Evolutionary conservation across 305 asterid species (phyloP).

Genomic region (Fraxinus latifolia): DNA sequence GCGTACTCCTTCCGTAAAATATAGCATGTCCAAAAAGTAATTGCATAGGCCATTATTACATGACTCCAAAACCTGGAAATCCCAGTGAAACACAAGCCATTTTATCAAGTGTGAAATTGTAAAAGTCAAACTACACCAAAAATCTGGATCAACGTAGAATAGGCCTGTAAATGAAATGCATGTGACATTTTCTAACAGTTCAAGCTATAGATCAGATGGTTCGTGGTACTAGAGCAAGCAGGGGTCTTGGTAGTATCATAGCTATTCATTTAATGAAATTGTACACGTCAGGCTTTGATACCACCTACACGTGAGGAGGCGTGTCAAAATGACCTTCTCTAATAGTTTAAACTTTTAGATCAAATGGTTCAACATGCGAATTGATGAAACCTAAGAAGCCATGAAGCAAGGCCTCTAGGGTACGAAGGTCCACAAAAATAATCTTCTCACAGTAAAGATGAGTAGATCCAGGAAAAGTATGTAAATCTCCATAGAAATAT

Average conservation of each 20-base stretch:
- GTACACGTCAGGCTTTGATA: neutral
- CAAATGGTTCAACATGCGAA: neutral
- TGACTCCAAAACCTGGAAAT: conserved; percentile 88
- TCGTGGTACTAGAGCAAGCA: neutral
- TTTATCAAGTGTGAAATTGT: conserved; percentile 12
- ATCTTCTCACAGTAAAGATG: neutral
- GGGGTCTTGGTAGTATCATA: neutral
- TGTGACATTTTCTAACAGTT: neutral
- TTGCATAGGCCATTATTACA: conserved; percentile 78
- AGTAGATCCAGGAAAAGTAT: neutral
- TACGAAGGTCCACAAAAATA: neutral
- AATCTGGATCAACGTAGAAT: neutral
- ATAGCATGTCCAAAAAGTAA: conserved; percentile 88
- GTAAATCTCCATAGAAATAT: neutral
- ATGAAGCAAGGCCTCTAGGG: neutral
- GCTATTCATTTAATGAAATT: neutral
- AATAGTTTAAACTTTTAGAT: neutral
- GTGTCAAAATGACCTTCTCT: neutral
- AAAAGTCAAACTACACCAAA: conserved; percentile 1
- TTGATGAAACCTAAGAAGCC: neutral
- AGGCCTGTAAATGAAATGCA: neutral
- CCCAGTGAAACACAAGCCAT: conserved; percentile 18
- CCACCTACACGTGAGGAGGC: neutral
- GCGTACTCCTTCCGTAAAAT: conserved; percentile 72
- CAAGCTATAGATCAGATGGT: neutral